phyloP scores from a whole-genome alignment of 495 filamentous ascomycete genomes.

The Halenospora varia region DNA sequence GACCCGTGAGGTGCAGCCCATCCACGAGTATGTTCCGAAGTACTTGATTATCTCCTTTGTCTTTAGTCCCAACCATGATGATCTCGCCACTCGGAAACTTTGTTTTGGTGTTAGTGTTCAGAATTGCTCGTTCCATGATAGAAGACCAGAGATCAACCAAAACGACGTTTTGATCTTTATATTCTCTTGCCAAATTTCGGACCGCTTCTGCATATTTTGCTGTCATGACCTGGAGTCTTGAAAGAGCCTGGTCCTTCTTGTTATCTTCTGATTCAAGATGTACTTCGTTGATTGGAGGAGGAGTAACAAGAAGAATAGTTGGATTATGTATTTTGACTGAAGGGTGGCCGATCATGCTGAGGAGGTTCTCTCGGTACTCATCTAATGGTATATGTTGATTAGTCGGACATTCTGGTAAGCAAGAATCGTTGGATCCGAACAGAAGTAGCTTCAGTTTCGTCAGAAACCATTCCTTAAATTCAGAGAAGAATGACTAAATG shows the following conservation, averaged over 20 bases:
- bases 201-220: constrained; percentile 57
- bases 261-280: constrained; percentile 38
- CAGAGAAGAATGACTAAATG: no score
- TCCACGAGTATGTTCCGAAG: constrained; percentile 46
- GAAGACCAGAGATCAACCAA: constrained; percentile 62
- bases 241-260: constrained; percentile 35
- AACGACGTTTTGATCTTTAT: constrained; percentile 58
- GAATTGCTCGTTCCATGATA: constrained; percentile 53
- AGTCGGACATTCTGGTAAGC: constrained; percentile 45
- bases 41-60: constrained; percentile 38
- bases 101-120: no score
- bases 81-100: no score
- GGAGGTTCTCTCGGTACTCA: constrained; percentile 54
- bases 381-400: constrained; percentile 59
- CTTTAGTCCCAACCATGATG: constrained; percentile 33
- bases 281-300: constrained; percentile 63
- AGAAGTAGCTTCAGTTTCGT: constrained; percentile 30
- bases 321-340: constrained; percentile 52
- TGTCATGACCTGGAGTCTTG: constrained; percentile 48
- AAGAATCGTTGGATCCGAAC: constrained; percentile 72
- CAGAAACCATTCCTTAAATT: no score
- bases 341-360: constrained; percentile 53
- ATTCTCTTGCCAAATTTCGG: constrained; percentile 48
- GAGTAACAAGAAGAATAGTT: constrained; percentile 58
- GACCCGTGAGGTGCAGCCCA: constrained; percentile 49